Conservation (phyloP, 2,329 filamentous ascomycete species). For the Didymella sp. region DNA sequence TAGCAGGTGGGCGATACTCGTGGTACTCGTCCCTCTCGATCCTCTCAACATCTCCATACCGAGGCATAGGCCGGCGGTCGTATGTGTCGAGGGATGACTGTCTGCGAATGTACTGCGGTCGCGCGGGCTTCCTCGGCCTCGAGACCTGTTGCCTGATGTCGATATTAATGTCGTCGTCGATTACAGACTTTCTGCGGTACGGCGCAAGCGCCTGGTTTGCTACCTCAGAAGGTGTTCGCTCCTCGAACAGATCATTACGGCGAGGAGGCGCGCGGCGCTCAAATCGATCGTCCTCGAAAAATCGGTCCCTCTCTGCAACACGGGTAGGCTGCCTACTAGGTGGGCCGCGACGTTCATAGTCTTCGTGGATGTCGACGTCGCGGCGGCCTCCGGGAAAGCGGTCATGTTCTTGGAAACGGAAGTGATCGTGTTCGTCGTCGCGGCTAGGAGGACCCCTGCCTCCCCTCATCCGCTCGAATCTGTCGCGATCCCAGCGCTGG, state of each 20-base stretch:
- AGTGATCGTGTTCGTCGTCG: slow-evolving; percentile 53
- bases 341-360: slow-evolving; percentile 50
- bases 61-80: slow-evolving; percentile 72
- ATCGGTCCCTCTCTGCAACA: slow-evolving; percentile 58
- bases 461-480: slow-evolving; percentile 55
- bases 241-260: slow-evolving; percentile 56
- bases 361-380: slow-evolving; percentile 54
- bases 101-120: slow-evolving; percentile 75
- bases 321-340: slow-evolving; percentile 36
- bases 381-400: slow-evolving; percentile 51
- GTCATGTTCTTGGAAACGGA: slow-evolving; percentile 54
- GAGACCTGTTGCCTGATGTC: slow-evolving; percentile 45
- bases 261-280: slow-evolving; percentile 38
- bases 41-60: slow-evolving; percentile 63
- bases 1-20: slow-evolving; percentile 69
- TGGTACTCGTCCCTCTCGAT: slow-evolving; percentile 53
- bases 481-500: slow-evolving; percentile 59
- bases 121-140: slow-evolving; percentile 58
- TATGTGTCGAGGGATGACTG: slow-evolving; percentile 92
- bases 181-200: slow-evolving; percentile 65
- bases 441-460: slow-evolving; percentile 55
- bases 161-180: slow-evolving; percentile 63
- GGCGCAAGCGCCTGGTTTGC: slow-evolving; percentile 62
- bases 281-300: slow-evolving; percentile 63
- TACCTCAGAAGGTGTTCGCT: slow-evolving; percentile 55